Conservation (phyloP, 495 filamentous ascomycete species). For the Penicillium bialowiezense region DNA sequence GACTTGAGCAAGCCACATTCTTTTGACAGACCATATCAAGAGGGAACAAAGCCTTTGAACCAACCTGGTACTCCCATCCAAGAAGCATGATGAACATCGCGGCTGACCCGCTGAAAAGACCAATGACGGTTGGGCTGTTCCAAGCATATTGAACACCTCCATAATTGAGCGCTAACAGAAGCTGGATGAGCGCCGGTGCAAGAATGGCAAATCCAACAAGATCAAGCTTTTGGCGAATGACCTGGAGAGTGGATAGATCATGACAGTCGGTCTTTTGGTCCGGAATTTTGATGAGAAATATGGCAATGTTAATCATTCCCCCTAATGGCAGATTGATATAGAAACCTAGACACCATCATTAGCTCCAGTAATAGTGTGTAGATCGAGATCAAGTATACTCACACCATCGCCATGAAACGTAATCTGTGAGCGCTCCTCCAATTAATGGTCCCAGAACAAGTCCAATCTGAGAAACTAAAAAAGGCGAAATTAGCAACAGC, state of each 20-base stretch:
- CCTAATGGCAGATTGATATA: neutral
- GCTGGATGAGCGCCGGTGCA: slow-evolving; percentile 34
- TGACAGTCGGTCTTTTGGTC: slow-evolving; percentile 28
- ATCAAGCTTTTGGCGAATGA: slow-evolving; percentile 38
- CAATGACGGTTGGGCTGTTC: slow-evolving; percentile 19
- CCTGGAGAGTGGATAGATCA: slow-evolving; percentile 15
- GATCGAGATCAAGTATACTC: too few species aligned
- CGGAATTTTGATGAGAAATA: slow-evolving; percentile 40
- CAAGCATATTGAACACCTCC: slow-evolving; percentile 24
- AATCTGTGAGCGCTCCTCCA: neutral
- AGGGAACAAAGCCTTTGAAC: slow-evolving; percentile 49
- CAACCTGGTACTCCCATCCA: slow-evolving; percentile 39
- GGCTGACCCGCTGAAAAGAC: slow-evolving; percentile 23
- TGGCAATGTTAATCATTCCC: slow-evolving; percentile 25
- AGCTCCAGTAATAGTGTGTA: too few species aligned
- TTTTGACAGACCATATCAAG: slow-evolving; percentile 16
- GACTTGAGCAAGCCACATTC: neutral
- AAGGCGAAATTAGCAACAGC: too few species aligned
- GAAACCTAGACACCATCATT: too few species aligned
- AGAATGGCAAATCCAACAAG: slow-evolving; percentile 38
- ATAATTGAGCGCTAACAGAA: slow-evolving; percentile 27
- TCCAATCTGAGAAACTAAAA: neutral
- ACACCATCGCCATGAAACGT: neutral
- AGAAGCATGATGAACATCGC: slow-evolving; percentile 26
- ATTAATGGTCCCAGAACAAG: neutral